Evolutionary conservation across 2,329 filamentous ascomycete species (phyloP), one percentile per base, ranked within the genome.

Genomic region (Dendryphion nanum): DNA sequence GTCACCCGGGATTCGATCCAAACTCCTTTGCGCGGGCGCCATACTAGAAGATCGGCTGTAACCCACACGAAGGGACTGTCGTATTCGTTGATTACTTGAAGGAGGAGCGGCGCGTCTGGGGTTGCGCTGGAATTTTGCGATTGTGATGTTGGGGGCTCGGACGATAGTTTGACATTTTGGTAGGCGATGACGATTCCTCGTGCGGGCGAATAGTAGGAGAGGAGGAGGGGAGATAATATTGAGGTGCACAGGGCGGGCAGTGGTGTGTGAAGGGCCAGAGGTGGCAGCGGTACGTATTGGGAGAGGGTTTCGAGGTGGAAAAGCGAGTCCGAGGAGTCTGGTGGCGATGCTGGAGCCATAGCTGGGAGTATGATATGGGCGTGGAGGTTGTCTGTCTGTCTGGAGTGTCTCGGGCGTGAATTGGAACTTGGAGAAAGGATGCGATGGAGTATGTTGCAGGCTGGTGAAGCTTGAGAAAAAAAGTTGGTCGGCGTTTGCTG

Each of bases 31-130:
- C 76, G 73, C 0, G 93, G 91, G 20, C 85, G 78, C 62, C 95
- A 94, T 14, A 97, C 71, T 30, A 94, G 75, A 45, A 95, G 85
- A 16, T 94, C 89, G 1, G 85, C 89, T 0, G 89, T 95, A 16
- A 95, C 78, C 83, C 91, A 97, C 33, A 87, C 80, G 59, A 86
- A 96, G 16, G 83, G 84, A 17, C 89, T 87, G 6, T 86, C 88
- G 59, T 90, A 94, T 67, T 97, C 93, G 67, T 66, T 59, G 20
- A 63, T 47, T 20, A 59, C 53, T 21, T 35, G 45, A 4, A 56
- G 44, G 3, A 62, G 47, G 4, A 59, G 31, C 10, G 40, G 39
- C 19, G 45, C 39, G 4, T 19, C 33, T 10, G 44, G 33, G 21
- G 31, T 23, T 19, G 41, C 7, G 7, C 12, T 7, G 7, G 31